These are phyloP conservation scores for Osmanthus fragrans DNA, from an alignment of 257 asterid species.

Conservation along the genomic window DNA sequence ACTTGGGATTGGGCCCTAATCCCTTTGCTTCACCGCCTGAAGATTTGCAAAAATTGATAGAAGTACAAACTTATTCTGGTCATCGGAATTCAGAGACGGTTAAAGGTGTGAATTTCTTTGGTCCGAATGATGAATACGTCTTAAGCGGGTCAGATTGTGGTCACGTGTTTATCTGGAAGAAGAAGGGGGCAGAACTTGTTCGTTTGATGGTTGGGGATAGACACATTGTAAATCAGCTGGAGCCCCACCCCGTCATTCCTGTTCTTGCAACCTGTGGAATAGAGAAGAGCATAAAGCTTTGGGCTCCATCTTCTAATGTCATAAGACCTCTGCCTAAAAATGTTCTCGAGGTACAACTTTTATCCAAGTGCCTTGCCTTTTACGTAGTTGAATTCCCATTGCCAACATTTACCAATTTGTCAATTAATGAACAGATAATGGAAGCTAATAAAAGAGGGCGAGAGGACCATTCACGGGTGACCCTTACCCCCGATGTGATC, in stretches of 20 bases:
- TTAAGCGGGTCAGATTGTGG: slow-evolving; percentile 86
- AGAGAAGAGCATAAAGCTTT: slow-evolving; percentile 62
- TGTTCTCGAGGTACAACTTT: slow-evolving; percentile 51
- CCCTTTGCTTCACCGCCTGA: slow-evolving; percentile 44
- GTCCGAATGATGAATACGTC: slow-evolving; percentile 67
- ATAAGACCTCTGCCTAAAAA: slow-evolving; percentile 56
- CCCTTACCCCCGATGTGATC: slow-evolving; percentile 70
- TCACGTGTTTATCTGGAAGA: slow-evolving; percentile 74
- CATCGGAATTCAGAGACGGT: slow-evolving; percentile 68
- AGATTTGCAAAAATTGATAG: slow-evolving; percentile 27
- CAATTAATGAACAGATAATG: slow-evolving; percentile 43
- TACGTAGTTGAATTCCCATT: neutral
- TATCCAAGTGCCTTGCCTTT: neutral
- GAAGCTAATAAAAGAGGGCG: slow-evolving; percentile 61
- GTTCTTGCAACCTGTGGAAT: slow-evolving; percentile 77
- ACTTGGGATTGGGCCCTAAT: slow-evolving; percentile 59
- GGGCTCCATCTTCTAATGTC: slow-evolving; percentile 66
- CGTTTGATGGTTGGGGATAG: slow-evolving; percentile 70
- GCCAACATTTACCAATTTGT: neutral
- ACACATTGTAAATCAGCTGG: slow-evolving; percentile 64
- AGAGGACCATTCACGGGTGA: slow-evolving; percentile 56
- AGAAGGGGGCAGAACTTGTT: slow-evolving; percentile 59
- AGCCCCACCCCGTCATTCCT: slow-evolving; percentile 62
- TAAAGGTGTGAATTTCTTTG: slow-evolving; percentile 79
- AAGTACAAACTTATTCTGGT: slow-evolving; percentile 54